Evolutionary conservation across 1,284 basidiomycete genomes (phyloP), one percentile per base, ranked within the genome.

Genomic region (Leccinum fallax): DNA sequence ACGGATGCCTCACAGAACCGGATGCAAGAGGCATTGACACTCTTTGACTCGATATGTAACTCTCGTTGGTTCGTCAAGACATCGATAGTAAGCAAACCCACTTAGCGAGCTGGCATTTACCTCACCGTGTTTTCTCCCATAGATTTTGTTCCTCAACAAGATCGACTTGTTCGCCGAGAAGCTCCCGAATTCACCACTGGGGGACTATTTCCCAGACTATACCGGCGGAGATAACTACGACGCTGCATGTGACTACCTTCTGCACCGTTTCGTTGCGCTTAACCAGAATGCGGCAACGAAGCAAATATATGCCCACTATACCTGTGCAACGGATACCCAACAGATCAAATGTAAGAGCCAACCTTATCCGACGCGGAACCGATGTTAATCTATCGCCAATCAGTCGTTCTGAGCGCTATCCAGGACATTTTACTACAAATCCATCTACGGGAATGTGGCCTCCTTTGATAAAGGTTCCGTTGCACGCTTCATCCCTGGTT

Each of bases 31-130:
- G 94, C 95, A 0, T 81, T 97, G 67, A 96, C 94, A 0, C 86
- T 97, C 56, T 98, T 97, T 77, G 95, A 97, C 78, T 95, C 93
- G 61, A 97, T 98, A 79, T 96, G 93, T 81, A 98, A 98, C 76
- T 95, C 93, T 48, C 85, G 93, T 64, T 97, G 94, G 94, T 95
- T 96, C 73, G 86, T 92, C 72, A 92, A 93, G 80, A 95, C 94
- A 2, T 92, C 89, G 1, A 93, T 94, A 67, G 90, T 92, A 74
- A 69, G 87, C 79, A 10, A 30, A 26, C 21, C 28, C 15, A 11
- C 5, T 4, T 40, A 53, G 16, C 19, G 11, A 21, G 21, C 49
- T 26, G 21, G 30, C 46, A 11, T 26, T 43, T 21, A 40, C 61
- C 62, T 61, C 61, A 59, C 24, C 57, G 49, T 49, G 26, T 53